Base-by-base conservation (phyloP, 1,139 yeast genomes). In the Neolecta irregularis region DNA sequence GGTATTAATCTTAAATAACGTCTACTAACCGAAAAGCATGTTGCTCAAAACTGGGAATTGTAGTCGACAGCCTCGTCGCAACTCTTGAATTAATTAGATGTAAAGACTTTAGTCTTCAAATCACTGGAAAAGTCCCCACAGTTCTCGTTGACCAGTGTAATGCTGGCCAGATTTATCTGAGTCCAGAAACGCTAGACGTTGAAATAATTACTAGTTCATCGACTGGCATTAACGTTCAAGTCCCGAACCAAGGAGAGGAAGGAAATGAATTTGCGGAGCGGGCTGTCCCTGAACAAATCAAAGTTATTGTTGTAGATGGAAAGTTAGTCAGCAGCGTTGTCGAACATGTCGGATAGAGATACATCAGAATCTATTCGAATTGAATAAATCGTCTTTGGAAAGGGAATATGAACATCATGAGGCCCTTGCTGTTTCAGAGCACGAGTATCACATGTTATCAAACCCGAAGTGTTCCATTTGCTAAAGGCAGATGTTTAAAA, bases 21-120 rank as follows among this genome's bases (percentile, higher is more conserved):
- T n/a, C n/a, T n/a, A n/a, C n/a, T n/a, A n/a, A n/a, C n/a, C n/a
- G n/a, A n/a, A n/a, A n/a, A n/a, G n/a, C n/a, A n/a, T n/a, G n/a
- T n/a, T n/a, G n/a, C n/a, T n/a, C 61, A 28, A 72, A 72, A 44
- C 65, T 73, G 30, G 93, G 85, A 9, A 62, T 91, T 29, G 75
- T 88, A 26, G 67, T 81, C 25, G 96, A 88, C 43, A 69, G 78
- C 20, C 70, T 83, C 46, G 80, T 91, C 36, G 75, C 94, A 4
- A 91, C 94, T 29, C 65, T 88, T 37, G 96, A 88, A 46, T 61
- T 85, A 40, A 81, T 88, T 57, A 83, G 81, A 56, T 75, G 85
- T 37, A 60, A 59, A 45, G 74, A 74, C 50, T 79, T 81, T 52
- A 95, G 92, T 24, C 55, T 91, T 38, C 99, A 91, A 58, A 72